Evolutionary conservation across 345 rosid genomes (phyloP).

Genomic region (Eucalyptus urophylla): DNA sequence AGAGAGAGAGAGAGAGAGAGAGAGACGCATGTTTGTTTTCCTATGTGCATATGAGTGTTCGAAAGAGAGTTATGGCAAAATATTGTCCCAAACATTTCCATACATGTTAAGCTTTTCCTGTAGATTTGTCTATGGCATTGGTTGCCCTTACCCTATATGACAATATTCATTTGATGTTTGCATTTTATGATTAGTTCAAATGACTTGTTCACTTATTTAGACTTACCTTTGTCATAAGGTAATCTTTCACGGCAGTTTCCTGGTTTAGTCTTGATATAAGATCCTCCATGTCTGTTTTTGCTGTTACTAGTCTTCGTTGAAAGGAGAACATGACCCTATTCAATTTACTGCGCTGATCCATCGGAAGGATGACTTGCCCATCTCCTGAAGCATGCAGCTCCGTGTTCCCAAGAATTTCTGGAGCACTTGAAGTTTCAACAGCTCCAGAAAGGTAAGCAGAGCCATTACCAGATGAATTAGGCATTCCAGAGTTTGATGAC

Average conservation of each 20-base stretch:
- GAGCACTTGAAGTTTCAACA: constrained; percentile 27
- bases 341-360: constrained; percentile 76
- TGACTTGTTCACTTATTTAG: not conserved
- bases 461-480: constrained; percentile 49
- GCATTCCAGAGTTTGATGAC: constrained; percentile 45
- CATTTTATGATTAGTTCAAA: not conserved
- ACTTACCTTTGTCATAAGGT: constrained; percentile 77
- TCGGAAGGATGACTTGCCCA: constrained; percentile 61
- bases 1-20: not conserved
- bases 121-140: not conserved
- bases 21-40: not conserved
- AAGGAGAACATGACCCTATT: constrained; percentile 62
- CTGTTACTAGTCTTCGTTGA: constrained; percentile 69
- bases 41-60: not conserved
- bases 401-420: constrained; percentile 20
- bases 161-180: not conserved
- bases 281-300: constrained; percentile 98
- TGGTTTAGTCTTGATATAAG: constrained; percentile 83
- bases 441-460: constrained; percentile 40
- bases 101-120: not conserved
- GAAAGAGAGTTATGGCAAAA: not conserved
- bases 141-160: not conserved
- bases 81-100: not conserved
- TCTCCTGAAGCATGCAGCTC: constrained; percentile 32
- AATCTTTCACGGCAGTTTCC: constrained; percentile 81